Percentiles rank a stretch among this genome's conserved stretches.
phyloP scores from a whole-genome alignment of 257 asterid genomes.

The Nicotiana knightiana region DNA sequence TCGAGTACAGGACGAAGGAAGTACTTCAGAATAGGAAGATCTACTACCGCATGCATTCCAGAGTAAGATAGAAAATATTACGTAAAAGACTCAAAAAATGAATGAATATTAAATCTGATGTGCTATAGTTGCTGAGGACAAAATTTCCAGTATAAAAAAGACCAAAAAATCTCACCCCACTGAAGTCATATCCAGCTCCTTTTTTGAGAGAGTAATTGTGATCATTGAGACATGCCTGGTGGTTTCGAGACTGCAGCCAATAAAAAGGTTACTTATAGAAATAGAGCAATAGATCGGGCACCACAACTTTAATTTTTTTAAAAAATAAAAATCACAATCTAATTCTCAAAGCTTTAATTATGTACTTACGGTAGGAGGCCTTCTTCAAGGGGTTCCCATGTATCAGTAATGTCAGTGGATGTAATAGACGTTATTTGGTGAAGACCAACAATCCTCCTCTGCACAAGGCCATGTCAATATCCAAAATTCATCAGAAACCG shows the following conservation, averaged over 20 bases:
- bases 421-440: slow-evolving; percentile 79
- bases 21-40: neutral
- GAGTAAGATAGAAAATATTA: neutral
- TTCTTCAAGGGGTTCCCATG: slow-evolving; percentile 98
- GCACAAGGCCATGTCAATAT: slow-evolving; percentile 1
- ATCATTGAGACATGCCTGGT: slow-evolving; percentile 93
- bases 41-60: neutral
- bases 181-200: slow-evolving; percentile 55
- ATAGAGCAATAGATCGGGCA: neutral
- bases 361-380: slow-evolving; percentile 84
- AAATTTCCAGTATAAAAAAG: neutral
- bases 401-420: slow-evolving; percentile 88
- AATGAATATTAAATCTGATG: neutral
- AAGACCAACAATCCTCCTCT: slow-evolving; percentile 98
- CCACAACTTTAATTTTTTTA: neutral
- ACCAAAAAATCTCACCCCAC: slow-evolving; percentile 58
- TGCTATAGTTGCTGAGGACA: neutral
- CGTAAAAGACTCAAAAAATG: neutral
- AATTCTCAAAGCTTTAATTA: neutral
- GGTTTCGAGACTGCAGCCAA: slow-evolving; percentile 63
- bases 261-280: slow-evolving; percentile 9
- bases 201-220: slow-evolving; percentile 69
- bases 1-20: neutral
- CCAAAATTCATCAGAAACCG: slow-evolving; percentile 17
- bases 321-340: neutral